A percentile compares a stretch with the other conserved stretches of the same genome.
Evolutionary conservation across 176 grass and related monocot species (phyloP).

Genomic region (Carex pumila): DNA sequence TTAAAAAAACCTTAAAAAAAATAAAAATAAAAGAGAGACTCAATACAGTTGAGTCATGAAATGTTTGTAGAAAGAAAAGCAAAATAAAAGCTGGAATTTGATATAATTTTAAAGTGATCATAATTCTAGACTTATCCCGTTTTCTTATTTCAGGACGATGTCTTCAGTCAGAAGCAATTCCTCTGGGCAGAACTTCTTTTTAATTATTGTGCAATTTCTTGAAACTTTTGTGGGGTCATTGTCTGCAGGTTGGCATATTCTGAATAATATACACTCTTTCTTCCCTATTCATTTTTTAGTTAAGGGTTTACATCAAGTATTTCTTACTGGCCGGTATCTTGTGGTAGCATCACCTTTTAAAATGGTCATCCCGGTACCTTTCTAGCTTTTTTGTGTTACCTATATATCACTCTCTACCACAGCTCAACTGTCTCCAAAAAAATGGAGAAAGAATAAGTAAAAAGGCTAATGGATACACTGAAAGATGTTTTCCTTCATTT

Average conservation of each 20-base stretch:
- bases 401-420: neutral
- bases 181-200: slow-evolving; percentile 68
- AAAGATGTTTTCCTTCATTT: neutral
- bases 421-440: neutral
- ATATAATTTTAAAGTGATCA: neutral
- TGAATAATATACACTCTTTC: neutral
- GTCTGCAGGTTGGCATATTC: slow-evolving; percentile 72
- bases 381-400: neutral
- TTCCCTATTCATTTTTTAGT: slow-evolving; percentile 6
- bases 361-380: neutral
- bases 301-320: neutral
- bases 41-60: no score
- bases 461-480: neutral
- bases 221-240: slow-evolving; percentile 98
- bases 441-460: neutral
- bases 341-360: neutral
- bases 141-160: slow-evolving; percentile 73
- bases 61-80: no score
- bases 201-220: slow-evolving; percentile 88
- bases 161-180: slow-evolving; percentile 93
- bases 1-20: no score
- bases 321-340: neutral
- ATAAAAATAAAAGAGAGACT: no score
- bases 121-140: slow-evolving; percentile 25
- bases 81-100: no score